A percentile compares a stretch with the other conserved stretches of the same genome.
These are phyloP conservation scores for Phaeomoniella chlamydospora DNA, from an alignment of 2,329 filamentous ascomycete species.

Conservation along the genomic window DNA sequence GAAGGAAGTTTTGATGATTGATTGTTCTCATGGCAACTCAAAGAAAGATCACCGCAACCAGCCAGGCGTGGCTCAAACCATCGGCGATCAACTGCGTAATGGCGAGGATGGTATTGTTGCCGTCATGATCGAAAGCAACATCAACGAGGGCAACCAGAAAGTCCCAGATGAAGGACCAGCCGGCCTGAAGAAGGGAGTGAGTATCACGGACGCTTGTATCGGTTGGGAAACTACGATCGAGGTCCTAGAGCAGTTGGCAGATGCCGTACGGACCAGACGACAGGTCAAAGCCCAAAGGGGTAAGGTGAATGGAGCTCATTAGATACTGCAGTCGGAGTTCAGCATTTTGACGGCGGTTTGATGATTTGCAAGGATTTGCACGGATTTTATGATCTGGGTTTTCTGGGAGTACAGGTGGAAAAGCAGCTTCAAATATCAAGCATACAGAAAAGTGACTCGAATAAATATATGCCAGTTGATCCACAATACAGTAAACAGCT, in stretches of 20 bases:
- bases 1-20: constrained; percentile 75
- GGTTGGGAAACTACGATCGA: constrained; percentile 74
- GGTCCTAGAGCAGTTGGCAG: constrained; percentile 72
- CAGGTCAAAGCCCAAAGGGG: constrained; percentile 21
- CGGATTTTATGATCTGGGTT: too few relatives aligned
- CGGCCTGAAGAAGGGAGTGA: constrained; percentile 82
- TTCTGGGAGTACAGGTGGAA: too few relatives aligned
- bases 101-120: constrained; percentile 86
- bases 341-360: too few relatives aligned
- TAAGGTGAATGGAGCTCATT: constrained; percentile 5
- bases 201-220: constrained; percentile 96
- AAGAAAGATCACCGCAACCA: constrained; percentile 96
- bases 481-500: too few relatives aligned
- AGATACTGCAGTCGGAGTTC: too few relatives aligned
- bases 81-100: constrained; percentile 72
- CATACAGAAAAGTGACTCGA: too few relatives aligned
- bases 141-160: constrained; percentile 89
- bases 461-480: too few relatives aligned
- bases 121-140: constrained; percentile 98
- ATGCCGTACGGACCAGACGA: constrained; percentile 65
- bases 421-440: too few relatives aligned
- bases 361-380: too few relatives aligned
- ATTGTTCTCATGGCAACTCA: constrained; percentile 95
- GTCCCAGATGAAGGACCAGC: constrained; percentile 74
- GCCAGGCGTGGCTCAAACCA: constrained; percentile 69